Evolutionary conservation across 1,284 basidiomycete genomes (phyloP).

Genomic region (Ganoderma sinense): DNA sequence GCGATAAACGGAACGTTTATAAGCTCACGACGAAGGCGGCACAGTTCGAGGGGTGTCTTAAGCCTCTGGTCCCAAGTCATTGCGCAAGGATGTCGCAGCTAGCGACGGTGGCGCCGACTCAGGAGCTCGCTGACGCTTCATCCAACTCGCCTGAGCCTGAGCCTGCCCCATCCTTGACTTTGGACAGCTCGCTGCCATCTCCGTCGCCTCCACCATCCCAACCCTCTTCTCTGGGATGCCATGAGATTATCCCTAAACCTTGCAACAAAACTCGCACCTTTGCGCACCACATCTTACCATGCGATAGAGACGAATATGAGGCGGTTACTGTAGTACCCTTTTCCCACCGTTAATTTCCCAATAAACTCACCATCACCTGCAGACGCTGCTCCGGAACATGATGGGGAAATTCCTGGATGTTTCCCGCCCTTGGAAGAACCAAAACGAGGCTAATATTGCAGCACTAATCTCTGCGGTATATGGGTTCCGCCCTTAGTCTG

Average conservation of each 20-base stretch:
- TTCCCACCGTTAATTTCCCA: not conserved
- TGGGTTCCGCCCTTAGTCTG: not conserved
- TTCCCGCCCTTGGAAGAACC: not conserved
- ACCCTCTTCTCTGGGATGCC: not conserved
- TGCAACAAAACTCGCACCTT: not conserved
- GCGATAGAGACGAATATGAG: not conserved
- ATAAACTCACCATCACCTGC: not conserved
- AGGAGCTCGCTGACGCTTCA: not conserved
- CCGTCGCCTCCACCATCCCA: not conserved
- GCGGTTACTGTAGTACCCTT: not conserved
- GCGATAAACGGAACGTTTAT: not conserved
- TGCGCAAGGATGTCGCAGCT: not conserved
- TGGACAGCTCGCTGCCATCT: not conserved
- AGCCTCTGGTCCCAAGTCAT: not conserved
- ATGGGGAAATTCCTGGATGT: not conserved
- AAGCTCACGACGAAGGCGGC: not conserved
- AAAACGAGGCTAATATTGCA: not conserved
- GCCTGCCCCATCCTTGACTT: not conserved
- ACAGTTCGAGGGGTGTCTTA: not conserved
- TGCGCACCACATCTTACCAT: not conserved
- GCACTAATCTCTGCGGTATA: not conserved
- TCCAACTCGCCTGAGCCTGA: not conserved
- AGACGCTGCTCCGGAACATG: not conserved
- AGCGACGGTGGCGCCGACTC: not conserved
- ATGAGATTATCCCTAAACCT: not conserved